These are phyloP conservation scores for Taphrina populina DNA, from an alignment of 1,139 yeast genomes.

Conservation along the genomic window DNA sequence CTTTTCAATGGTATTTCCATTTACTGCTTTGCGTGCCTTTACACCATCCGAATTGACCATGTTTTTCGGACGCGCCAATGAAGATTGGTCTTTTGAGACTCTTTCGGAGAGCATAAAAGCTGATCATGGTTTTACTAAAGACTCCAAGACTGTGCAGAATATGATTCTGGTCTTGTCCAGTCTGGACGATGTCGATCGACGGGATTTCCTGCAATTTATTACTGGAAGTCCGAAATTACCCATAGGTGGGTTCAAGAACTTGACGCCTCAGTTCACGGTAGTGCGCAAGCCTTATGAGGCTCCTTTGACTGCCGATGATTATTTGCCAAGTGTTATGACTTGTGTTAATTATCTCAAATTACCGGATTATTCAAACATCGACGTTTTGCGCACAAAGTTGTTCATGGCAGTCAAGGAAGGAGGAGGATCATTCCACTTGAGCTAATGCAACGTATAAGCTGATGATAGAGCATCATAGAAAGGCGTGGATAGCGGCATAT, in stretches of 20 bases:
- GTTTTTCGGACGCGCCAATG: conserved; percentile 71
- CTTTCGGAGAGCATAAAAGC: conserved; percentile 66
- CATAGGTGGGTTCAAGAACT: conserved; percentile 84
- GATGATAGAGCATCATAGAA: no score
- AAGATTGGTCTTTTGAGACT: conserved; percentile 75
- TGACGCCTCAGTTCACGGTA: conserved; percentile 81
- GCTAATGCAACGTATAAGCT: no score
- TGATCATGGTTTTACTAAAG: conserved; percentile 84
- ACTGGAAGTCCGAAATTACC: conserved; percentile 95
- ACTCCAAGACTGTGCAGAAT: conserved; percentile 62
- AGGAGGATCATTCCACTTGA: conserved; percentile 79
- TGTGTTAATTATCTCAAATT: conserved; percentile 92
- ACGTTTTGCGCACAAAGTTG: conserved; percentile 59
- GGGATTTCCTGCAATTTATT: conserved; percentile 77
- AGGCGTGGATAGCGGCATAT: no score
- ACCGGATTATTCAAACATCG: conserved; percentile 71
- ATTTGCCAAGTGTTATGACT: conserved; percentile 96
- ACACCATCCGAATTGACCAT: conserved; percentile 69
- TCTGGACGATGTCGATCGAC: conserved; percentile 57
- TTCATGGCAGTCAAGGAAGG: conserved; percentile 80
- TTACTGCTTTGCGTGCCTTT: conserved; percentile 66
- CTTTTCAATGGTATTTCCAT: conserved; percentile 81
- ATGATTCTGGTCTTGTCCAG: conserved; percentile 60
- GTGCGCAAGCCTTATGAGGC: conserved; percentile 78
- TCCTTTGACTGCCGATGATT: conserved; percentile 65